Conservation (phyloP, 495 filamentous ascomycete genomes). For the Recurvomyces mirabilis region DNA sequence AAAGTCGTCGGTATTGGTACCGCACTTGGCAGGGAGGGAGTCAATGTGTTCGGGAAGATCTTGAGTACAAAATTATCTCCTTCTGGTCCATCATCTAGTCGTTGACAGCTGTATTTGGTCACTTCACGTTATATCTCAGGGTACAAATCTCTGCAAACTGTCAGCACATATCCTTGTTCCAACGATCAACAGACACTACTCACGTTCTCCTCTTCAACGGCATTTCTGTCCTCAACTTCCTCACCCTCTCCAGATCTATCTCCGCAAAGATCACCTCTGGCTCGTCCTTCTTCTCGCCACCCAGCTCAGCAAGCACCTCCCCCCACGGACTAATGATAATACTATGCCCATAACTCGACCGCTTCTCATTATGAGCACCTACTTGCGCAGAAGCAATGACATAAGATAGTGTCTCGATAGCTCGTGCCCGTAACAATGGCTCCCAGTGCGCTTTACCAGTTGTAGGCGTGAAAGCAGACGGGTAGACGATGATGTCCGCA, state of each 20-base stretch:
- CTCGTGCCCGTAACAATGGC: conserved; percentile 61
- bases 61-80: no score
- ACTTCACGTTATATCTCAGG: conserved; percentile 41
- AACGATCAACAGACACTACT: neutral
- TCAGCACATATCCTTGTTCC: neutral
- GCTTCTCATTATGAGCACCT: conserved; percentile 64
- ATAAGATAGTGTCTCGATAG: conserved; percentile 82
- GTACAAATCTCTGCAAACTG: conserved; percentile 45
- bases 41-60: conserved; percentile 49
- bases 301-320: conserved; percentile 53
- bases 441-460: conserved; percentile 86
- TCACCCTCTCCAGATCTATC: conserved; percentile 29
- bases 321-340: conserved; percentile 89
- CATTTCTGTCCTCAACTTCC: conserved; percentile 34
- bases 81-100: no score
- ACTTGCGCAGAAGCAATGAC: conserved; percentile 83
- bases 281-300: conserved; percentile 39
- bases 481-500: conserved; percentile 74
- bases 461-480: conserved; percentile 80
- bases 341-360: conserved; percentile 77
- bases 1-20: conserved; percentile 52
- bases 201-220: conserved; percentile 36
- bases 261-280: conserved; percentile 39
- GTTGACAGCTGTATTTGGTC: no score
- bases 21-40: conserved; percentile 48